Conservation (phyloP, 164 flowering plant species). For the Liriodendron chinense region DNA sequence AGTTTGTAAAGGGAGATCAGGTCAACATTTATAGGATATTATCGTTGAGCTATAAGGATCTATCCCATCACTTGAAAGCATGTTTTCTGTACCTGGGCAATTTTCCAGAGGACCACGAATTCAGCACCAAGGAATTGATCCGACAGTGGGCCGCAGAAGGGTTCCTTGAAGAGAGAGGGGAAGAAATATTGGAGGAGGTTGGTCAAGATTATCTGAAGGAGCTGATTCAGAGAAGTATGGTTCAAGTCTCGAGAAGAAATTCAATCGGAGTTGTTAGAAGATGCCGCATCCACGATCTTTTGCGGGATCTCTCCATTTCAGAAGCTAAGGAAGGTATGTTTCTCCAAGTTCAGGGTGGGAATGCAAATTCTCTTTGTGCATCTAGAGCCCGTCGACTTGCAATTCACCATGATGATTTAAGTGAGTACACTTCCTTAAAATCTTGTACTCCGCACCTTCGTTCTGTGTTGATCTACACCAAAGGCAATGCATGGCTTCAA, state of each 20-base stretch:
- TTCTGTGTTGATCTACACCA: not conserved
- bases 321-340: constrained; percentile 11
- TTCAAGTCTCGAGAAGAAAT: constrained; percentile 5
- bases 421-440: not conserved
- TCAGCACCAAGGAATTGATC: not conserved
- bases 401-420: not conserved
- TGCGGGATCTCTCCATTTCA: constrained; percentile 5
- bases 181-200: constrained; percentile 10
- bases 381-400: not conserved
- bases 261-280: not conserved
- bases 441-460: not conserved
- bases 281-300: constrained; percentile 12
- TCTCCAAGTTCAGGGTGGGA: not conserved
- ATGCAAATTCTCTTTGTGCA: not conserved
- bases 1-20: not conserved
- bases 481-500: not conserved
- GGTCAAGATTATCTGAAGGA: constrained; percentile 14
- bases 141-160: constrained; percentile 1
- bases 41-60: not conserved
- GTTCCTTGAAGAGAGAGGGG: not conserved
- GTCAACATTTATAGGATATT: not conserved
- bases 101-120: constrained; percentile 6
- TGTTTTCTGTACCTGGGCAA: not conserved
- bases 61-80: not conserved
- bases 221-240: constrained; percentile 9